A percentile compares a stretch with the other conserved stretches of the same genome.
phyloP scores from a whole-genome alignment of 345 rosid species.

The Syzygium oleosum region DNA sequence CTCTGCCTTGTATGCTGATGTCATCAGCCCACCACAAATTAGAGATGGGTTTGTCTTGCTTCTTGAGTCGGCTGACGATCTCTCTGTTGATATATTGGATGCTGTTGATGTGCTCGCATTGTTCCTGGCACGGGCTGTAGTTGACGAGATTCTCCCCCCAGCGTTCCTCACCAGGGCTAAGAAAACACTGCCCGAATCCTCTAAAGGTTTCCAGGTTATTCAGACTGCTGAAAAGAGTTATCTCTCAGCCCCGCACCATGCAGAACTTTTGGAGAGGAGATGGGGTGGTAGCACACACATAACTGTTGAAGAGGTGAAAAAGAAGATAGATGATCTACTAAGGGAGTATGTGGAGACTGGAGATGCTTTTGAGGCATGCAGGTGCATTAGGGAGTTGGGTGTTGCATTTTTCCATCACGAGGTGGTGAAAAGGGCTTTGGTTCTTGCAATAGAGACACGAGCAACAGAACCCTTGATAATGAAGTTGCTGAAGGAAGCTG shows the following conservation, averaged over 20 bases:
- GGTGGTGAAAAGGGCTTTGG: conserved; percentile 95
- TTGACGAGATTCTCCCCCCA: conserved; percentile 95
- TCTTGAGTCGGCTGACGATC: conserved; percentile 92
- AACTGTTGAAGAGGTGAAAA: conserved; percentile 93
- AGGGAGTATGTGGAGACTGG: conserved; percentile 84
- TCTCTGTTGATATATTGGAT: conserved; percentile 85
- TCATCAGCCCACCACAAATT: conserved; percentile 76
- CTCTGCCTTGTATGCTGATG: conserved; percentile 89
- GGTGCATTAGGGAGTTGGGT: conserved; percentile 87
- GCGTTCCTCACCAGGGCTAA: conserved; percentile 73
- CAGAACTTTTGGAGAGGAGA: conserved; percentile 90
- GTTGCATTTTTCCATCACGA: conserved; percentile 95
- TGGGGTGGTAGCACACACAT: conserved; percentile 98
- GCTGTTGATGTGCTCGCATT: conserved; percentile 92
- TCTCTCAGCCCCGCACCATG: conserved; percentile 99
- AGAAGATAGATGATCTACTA: conserved; percentile 69
- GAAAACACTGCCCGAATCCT: conserved; percentile 65
- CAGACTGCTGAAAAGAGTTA: conserved; percentile 88
- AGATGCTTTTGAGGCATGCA: conserved; percentile 89
- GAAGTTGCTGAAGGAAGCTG: conserved; percentile 80
- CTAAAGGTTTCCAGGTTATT: conserved; percentile 76
- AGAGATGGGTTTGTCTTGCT: conserved; percentile 96
- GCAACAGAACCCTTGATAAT: conserved; percentile 54
- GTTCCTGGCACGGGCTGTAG: conserved; percentile 88
- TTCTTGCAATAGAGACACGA: conserved; percentile 76